Evolutionary conservation across 1,284 basidiomycete species (phyloP).

Genomic region (Microbotryum intermedium): DNA sequence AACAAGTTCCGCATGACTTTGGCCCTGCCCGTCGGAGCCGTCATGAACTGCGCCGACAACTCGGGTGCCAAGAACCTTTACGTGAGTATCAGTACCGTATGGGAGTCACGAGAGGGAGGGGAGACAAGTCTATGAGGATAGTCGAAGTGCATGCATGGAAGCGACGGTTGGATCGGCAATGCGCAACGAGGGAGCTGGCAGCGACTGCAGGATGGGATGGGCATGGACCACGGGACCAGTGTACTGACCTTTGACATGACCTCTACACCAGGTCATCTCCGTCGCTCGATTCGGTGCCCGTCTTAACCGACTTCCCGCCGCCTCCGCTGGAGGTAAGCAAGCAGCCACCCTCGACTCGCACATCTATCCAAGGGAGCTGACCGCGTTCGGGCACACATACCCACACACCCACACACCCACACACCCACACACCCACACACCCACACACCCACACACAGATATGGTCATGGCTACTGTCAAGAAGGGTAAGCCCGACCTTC

Average conservation of each 20-base stretch:
- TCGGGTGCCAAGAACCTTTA: constrained; percentile 94
- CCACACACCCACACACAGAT: constrained; percentile 3
- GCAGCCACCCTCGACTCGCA: not conserved
- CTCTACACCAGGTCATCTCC: constrained; percentile 55
- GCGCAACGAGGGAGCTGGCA: not conserved
- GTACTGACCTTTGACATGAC: not conserved
- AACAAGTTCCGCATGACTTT: constrained; percentile 97
- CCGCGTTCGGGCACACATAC: too few relatives aligned
- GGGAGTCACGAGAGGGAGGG: not conserved
- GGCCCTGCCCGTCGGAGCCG: constrained; percentile 86
- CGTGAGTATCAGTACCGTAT: constrained; percentile 29
- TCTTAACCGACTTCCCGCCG: constrained; percentile 94
- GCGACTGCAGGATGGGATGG: too few relatives aligned
- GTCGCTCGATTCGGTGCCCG: constrained; percentile 89
- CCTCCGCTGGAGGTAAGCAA: constrained; percentile 64
- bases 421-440: not conserved
- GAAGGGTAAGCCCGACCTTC: constrained; percentile 99
- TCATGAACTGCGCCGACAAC: constrained; percentile 99
- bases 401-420: not conserved
- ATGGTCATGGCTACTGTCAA: constrained; percentile 99
- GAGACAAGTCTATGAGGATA: not conserved
- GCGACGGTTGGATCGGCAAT: not conserved
- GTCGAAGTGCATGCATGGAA: not conserved
- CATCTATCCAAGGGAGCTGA: too few relatives aligned
- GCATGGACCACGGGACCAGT: not conserved